These are phyloP conservation scores for Byssoonygena ceratinophila DNA, from an alignment of 2,329 filamentous ascomycete species.

Conservation along the genomic window DNA sequence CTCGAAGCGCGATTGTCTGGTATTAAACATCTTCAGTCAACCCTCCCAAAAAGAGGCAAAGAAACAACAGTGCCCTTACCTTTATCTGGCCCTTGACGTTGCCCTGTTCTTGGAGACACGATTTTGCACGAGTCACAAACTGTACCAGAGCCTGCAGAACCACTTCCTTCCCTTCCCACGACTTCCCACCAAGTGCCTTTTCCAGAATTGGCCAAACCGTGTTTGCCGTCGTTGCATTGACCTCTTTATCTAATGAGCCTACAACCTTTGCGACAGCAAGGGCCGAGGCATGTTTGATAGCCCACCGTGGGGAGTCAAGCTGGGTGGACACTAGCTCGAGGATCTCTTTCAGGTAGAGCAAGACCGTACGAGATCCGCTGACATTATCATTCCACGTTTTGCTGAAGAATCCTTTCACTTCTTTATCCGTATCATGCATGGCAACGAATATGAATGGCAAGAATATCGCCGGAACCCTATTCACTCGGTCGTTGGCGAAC, in stretches of 20 bases:
- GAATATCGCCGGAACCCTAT: slow-evolving; percentile 59
- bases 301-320: slow-evolving; percentile 75
- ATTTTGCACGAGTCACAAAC: slow-evolving; percentile 57
- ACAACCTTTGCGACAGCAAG: slow-evolving; percentile 67
- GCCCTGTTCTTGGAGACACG: slow-evolving; percentile 47
- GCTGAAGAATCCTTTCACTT: slow-evolving; percentile 66
- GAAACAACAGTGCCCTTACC: slow-evolving; percentile 36
- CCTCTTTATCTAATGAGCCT: slow-evolving; percentile 1
- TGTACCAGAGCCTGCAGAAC: slow-evolving; percentile 68
- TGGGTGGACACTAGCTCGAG: slow-evolving; percentile 55
- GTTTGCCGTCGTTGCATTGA: slow-evolving; percentile 1
- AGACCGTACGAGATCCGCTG: slow-evolving; percentile 68
- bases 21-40: too few species aligned
- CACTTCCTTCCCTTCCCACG: slow-evolving; percentile 82
- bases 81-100: slow-evolving; percentile 58
- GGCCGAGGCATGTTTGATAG: slow-evolving; percentile 77
- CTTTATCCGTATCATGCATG: slow-evolving; percentile 72
- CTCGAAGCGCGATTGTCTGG: slow-evolving; percentile 59
- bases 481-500: slow-evolving; percentile 79
- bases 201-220: slow-evolving; percentile 76
- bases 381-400: slow-evolving; percentile 88
- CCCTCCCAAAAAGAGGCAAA: too few species aligned
- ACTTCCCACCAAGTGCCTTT: slow-evolving; percentile 73
- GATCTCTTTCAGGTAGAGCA: slow-evolving; percentile 78
- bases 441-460: slow-evolving; percentile 82